Base-by-base conservation (phyloP, 2,329 filamentous ascomycete genomes). In the Kalmusia sp. region DNA sequence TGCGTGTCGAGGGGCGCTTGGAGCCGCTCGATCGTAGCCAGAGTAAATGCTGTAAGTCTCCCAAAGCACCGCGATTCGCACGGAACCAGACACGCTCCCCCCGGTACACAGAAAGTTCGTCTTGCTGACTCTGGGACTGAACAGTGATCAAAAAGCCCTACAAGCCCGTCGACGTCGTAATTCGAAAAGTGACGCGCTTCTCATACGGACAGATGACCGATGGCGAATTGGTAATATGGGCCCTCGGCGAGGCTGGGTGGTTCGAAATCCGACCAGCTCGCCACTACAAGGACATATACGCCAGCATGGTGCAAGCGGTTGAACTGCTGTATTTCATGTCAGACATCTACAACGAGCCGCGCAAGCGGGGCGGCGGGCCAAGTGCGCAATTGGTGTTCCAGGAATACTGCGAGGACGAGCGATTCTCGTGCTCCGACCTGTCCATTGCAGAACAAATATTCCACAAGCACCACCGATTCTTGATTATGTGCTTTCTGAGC, bases 211-310 rank as follows among this genome's bases (percentile, higher is more conserved):
- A 79, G 56, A 74, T 86, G 11, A 84, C 88, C 27, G 80, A 83
- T 45, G 80, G 80, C 0, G 77, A 79, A 15, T 79, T 84, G 3
- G 78, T 83, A n/a, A 76, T 90, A 25, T 92, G 89, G 89, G 85
- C 87, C 1, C 78, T 80, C 25, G 86, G 86, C 31, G 70, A 78
- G 49, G 82, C 86, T 11, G 88, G 87, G 38, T 91, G 88, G 87
- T 91, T 85, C 67, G 83, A 87, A 64, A 80, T 92, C 35, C 77
- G 77, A 27, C 87, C 89, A 1, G 77, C 82, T n/a, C 65, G 76
- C 8, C 70, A 74, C 2, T 92, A 90, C 68, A 73, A 76, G 45
- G 62, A 73, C 5, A 84, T 84, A 24, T 87, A 83, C 70, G 73
- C 81, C 25, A 77, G 80, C 41, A 89, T 89, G 79, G 79, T 82